phyloP scores from a whole-genome alignment of 371 early-diverging fungal species.

The Syncephalis fuscata region DNA sequence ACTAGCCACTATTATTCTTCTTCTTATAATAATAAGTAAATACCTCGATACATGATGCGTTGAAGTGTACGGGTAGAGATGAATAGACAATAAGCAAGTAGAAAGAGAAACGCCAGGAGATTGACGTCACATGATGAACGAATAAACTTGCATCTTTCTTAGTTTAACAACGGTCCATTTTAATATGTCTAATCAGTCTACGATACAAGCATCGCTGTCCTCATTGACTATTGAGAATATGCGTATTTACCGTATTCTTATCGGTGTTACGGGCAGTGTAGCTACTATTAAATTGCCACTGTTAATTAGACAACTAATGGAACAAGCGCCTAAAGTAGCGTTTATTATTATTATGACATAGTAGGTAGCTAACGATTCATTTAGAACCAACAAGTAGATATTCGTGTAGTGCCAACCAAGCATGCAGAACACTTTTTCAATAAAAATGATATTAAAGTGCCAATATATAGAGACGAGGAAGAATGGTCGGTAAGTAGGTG shows the following conservation, averaged over 20 bases:
- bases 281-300: conserved; percentile 75
- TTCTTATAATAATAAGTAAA: no score
- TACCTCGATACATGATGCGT: no score
- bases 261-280: conserved; percentile 82
- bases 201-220: no score
- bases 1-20: no score
- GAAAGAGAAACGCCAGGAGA: no score
- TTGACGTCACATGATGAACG: no score
- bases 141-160: no score
- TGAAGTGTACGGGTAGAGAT: no score
- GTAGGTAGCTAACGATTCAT: conserved; percentile 3
- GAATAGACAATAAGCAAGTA: no score
- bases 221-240: no score
- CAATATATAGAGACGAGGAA: conserved; percentile 59
- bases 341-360: conserved; percentile 8
- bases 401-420: conserved; percentile 56
- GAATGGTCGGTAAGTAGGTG: conserved; percentile 58
- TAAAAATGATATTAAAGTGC: conserved; percentile 16
- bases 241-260: conserved; percentile 22
- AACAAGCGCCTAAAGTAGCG: conserved; percentile 11
- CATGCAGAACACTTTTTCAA: conserved; percentile 68
- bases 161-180: no score
- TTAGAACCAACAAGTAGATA: conserved; percentile 23
- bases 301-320: conserved; percentile 29
- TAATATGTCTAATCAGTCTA: no score